phyloP scores from a whole-genome alignment of 768 basidiomycete genomes.

The Trametes cingulata region DNA sequence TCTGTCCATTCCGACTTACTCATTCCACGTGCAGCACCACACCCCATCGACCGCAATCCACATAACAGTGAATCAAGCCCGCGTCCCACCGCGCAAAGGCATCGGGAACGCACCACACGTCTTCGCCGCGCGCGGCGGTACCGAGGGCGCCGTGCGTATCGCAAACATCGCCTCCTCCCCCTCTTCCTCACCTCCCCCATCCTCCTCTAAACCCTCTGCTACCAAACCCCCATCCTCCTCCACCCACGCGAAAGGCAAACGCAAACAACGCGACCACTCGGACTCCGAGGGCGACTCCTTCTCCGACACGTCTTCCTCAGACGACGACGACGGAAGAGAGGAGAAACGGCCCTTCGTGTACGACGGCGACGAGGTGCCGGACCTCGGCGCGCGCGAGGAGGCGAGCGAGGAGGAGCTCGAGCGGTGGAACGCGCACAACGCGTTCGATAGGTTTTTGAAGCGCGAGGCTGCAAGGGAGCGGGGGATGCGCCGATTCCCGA shows the following conservation, averaged over 20 bases:
- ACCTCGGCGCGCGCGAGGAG: slow-evolving; percentile 10
- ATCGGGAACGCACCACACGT: slow-evolving; percentile 61
- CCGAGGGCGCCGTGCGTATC: slow-evolving; percentile 25
- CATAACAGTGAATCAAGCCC: slow-evolving; percentile 58
- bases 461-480: slow-evolving; percentile 25
- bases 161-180: slow-evolving; percentile 22
- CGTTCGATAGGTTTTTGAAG: slow-evolving; percentile 32
- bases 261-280: background rate
- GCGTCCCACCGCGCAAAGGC: slow-evolving; percentile 56
- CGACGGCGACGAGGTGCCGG: slow-evolving; percentile 17
- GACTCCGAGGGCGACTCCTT: too few relatives aligned
- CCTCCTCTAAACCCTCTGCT: too few relatives aligned
- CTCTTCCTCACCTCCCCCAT: too few relatives aligned
- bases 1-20: background rate
- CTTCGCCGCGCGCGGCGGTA: slow-evolving; percentile 46
- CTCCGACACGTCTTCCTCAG: background rate
- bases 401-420: slow-evolving; percentile 24
- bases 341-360: background rate
- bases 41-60: slow-evolving; percentile 54
- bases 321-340: background rate
- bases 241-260: background rate
- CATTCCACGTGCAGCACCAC: slow-evolving; percentile 47
- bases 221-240: slow-evolving; percentile 1
- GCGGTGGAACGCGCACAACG: slow-evolving; percentile 30
- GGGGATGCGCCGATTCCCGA: slow-evolving; percentile 15